Evolutionary conservation across 305 asterid species (phyloP).

Genomic region (Fraxinus angustifolia): DNA sequence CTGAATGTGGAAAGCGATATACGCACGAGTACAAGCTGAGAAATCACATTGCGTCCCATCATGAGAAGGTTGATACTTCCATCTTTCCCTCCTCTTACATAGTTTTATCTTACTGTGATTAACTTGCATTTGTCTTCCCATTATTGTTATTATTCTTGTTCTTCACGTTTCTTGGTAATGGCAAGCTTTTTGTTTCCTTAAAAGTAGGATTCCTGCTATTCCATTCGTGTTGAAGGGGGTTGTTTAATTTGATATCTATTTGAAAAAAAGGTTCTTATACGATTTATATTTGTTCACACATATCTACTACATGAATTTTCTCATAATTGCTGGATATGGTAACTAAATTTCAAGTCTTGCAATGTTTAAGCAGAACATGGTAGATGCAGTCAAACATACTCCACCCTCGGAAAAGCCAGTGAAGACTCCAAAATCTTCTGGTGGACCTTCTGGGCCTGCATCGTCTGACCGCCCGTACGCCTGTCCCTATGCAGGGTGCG

Average conservation of each 20-base stretch:
- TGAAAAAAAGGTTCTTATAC: not conserved
- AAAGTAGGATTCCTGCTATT: not conserved
- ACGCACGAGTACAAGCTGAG: conserved; percentile 96
- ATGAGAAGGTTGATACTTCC: conserved; percentile 65
- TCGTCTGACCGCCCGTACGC: conserved; percentile 83
- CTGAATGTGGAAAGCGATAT: conserved; percentile 93
- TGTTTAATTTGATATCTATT: not conserved
- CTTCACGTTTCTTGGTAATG: not conserved
- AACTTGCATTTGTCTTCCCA: not conserved
- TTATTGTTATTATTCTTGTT: not conserved
- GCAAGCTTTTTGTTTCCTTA: not conserved
- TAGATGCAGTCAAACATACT: conserved; percentile 52
- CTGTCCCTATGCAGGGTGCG: conserved; percentile 92
- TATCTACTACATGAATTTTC: not conserved
- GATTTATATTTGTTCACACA: not conserved
- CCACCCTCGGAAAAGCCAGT: conserved; percentile 66
- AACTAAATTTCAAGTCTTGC: conserved; percentile 5
- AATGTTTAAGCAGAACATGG: conserved; percentile 35
- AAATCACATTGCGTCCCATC: conserved; percentile 79
- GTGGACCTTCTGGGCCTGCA: conserved; percentile 53
- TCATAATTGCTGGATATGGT: not conserved
- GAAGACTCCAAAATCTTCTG: conserved; percentile 54
- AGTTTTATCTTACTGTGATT: not conserved
- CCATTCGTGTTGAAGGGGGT: not conserved
- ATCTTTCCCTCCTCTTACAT: conserved; percentile 6